phyloP scores from a whole-genome alignment of 2,329 filamentous ascomycete species.

The Hypoxylon sp. region DNA sequence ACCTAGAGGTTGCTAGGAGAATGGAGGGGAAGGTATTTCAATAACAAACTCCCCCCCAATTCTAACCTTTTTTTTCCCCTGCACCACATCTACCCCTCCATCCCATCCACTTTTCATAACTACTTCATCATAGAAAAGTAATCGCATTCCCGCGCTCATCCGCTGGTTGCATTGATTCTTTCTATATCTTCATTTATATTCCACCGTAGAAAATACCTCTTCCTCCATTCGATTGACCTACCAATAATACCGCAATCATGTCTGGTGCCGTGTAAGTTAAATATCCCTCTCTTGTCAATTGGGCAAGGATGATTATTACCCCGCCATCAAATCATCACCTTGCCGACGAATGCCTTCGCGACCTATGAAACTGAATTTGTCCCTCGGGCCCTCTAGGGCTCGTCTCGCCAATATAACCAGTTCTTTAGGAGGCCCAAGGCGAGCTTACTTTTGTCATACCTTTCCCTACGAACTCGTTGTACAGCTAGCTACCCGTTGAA shows the following conservation, averaged over 20 bases:
- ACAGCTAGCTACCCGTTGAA: conserved; percentile 50
- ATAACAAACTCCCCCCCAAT: conserved; percentile 31
- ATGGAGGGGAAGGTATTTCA: conserved; percentile 27
- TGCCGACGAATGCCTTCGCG: conserved; percentile 51
- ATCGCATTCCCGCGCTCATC: conserved; percentile 42
- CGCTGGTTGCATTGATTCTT: conserved; percentile 37
- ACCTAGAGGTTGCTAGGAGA: conserved; percentile 10
- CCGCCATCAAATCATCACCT: conserved; percentile 44
- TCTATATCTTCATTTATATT: conserved; percentile 35
- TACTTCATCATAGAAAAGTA: conserved; percentile 54
- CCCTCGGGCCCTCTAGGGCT: conserved; percentile 68
- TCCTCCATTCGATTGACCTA: conserved; percentile 35
- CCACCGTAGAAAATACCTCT: conserved; percentile 11
- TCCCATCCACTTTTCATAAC: conserved; percentile 45
- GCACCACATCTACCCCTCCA: conserved; percentile 38
- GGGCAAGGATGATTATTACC: conserved; percentile 40
- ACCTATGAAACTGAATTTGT: conserved; percentile 53
- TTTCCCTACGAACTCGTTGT: conserved; percentile 41
- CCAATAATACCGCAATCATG: conserved; percentile 63
- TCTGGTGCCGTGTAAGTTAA: conserved; percentile 78
- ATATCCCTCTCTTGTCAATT: conserved; percentile 50
- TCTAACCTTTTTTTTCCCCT: conserved; percentile 31
- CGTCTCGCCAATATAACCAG: conserved; percentile 79
- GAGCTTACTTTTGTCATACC: conserved; percentile 51
- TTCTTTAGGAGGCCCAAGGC: conserved; percentile 73